Conservation (phyloP, 345 rosid species). For the Brassica carinata region DNA sequence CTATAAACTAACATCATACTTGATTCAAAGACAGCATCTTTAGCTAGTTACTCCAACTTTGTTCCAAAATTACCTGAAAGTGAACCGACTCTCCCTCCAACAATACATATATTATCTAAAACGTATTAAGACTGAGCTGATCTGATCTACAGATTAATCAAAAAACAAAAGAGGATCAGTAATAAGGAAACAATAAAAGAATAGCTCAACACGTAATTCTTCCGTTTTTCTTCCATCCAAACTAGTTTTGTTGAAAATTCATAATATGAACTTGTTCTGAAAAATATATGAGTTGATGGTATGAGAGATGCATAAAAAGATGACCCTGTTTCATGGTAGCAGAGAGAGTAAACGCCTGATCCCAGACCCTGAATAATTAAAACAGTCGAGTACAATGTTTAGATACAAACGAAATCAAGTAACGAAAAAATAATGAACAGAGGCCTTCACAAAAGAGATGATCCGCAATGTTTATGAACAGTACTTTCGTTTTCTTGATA, state of each 20-base stretch:
- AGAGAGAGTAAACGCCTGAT: background rate
- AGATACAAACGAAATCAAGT: no score
- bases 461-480: no score
- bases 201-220: background rate
- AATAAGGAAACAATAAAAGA: no score
- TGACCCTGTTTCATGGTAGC: background rate
- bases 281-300: background rate
- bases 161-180: no score
- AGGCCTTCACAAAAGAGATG: no score
- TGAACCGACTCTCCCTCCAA: background rate
- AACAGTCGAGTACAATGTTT: background rate
- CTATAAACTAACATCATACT: background rate
- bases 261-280: background rate
- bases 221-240: background rate
- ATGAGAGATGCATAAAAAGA: background rate
- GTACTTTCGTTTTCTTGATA: no score
- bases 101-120: no score
- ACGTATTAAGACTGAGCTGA: no score
- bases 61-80: no score
- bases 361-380: background rate
- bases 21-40: background rate
- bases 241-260: background rate
- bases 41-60: background rate
- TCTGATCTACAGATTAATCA: no score
- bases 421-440: no score